Conservation (phyloP, 345 rosid species). For the Rhodomyrtus tomentosa region DNA sequence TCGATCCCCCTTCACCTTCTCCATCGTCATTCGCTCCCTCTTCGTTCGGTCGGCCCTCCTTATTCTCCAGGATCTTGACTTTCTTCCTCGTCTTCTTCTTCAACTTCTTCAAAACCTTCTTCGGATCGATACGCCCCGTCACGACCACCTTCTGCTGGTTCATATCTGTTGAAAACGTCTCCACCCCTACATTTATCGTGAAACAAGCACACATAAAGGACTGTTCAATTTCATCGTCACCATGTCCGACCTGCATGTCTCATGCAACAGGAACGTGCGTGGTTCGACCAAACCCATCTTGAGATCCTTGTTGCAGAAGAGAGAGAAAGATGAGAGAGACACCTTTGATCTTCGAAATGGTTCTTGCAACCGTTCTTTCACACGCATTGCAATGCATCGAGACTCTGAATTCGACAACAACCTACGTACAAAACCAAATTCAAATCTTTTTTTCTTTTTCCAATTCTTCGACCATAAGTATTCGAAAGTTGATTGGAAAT, state of each 20-base stretch:
- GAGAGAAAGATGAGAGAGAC: background rate
- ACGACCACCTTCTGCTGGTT: slow-evolving; percentile 48
- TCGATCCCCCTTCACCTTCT: background rate
- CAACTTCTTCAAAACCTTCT: slow-evolving; percentile 55
- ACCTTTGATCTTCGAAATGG: slow-evolving; percentile 61
- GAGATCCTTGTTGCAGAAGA: background rate
- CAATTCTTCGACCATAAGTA: background rate
- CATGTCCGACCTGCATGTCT: background rate
- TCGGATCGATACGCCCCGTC: slow-evolving; percentile 40
- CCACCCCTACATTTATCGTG: slow-evolving; percentile 33
- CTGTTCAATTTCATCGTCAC: background rate
- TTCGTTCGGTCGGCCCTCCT: slow-evolving; percentile 3
- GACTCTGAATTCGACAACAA: slow-evolving; percentile 30
- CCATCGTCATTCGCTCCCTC: background rate
- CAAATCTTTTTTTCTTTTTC: background rate
- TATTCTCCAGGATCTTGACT: slow-evolving; percentile 19
- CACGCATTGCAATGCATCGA: slow-evolving; percentile 82
- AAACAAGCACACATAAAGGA: background rate
- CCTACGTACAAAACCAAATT: slow-evolving; percentile 9
- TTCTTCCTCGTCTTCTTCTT: slow-evolving; percentile 56
- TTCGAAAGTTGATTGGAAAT: background rate
- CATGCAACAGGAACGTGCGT: background rate
- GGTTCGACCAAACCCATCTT: background rate
- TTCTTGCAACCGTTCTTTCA: slow-evolving; percentile 49
- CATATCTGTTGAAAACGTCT: slow-evolving; percentile 60